Evolutionary conservation across 306 rosid genomes (phyloP).

Genomic region (Arachis stenosperma): DNA sequence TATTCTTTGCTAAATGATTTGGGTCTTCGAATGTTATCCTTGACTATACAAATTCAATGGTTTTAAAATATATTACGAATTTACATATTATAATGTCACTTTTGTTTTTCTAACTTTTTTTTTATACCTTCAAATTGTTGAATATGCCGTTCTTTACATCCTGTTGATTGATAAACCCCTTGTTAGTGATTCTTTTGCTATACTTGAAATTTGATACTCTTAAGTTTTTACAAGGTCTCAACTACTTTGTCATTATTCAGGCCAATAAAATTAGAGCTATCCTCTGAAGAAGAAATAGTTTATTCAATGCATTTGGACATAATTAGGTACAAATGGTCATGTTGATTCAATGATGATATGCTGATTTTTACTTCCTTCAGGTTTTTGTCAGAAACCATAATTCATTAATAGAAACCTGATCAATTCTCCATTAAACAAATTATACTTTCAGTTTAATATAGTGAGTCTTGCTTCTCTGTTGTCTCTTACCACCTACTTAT

Average conservation of each 20-base stretch:
- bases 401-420: constrained; percentile 18
- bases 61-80: neutral
- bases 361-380: constrained; percentile 32
- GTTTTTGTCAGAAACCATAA: constrained; percentile 34
- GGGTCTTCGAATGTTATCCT: neutral
- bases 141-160: neutral
- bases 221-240: constrained; percentile 27
- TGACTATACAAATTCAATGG: neutral
- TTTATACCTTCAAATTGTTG: neutral
- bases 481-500: constrained; percentile 8
- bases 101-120: too few species aligned
- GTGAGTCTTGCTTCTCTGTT: constrained; percentile 18
- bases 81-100: too few species aligned
- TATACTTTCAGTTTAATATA: constrained; percentile 31
- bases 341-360: constrained; percentile 26
- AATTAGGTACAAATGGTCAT: constrained; percentile 70
- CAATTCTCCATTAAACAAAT: constrained; percentile 18
- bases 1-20: neutral
- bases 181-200: constrained; percentile 17
- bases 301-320: constrained; percentile 86
- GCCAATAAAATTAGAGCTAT: constrained; percentile 83
- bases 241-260: constrained; percentile 44
- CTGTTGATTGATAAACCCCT: constrained; percentile 30
- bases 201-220: constrained; percentile 4
- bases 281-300: constrained; percentile 57